These are phyloP conservation scores for Albifimbria verrucaria DNA, from an alignment of 2,329 filamentous ascomycete genomes.

Conservation along the genomic window DNA sequence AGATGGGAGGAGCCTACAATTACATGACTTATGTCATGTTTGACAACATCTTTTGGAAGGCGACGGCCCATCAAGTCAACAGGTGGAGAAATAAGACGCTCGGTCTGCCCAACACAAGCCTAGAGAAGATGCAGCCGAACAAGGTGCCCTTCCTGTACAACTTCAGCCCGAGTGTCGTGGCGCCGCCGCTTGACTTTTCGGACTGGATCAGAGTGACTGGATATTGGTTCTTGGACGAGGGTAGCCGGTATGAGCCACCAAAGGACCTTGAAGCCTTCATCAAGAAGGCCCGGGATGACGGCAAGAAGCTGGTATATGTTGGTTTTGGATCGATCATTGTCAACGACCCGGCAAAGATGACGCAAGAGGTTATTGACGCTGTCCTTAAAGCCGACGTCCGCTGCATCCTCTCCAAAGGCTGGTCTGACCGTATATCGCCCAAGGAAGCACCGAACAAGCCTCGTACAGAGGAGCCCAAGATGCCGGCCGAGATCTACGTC, in stretches of 20 bases:
- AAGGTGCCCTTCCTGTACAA: conserved; percentile 99
- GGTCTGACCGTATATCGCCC: conserved; percentile 74
- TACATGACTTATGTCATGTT: conserved; percentile 95
- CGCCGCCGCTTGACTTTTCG: conserved; percentile 88
- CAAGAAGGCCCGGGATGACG: conserved; percentile 71
- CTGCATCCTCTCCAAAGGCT: conserved; percentile 93
- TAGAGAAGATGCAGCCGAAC: conserved; percentile 92
- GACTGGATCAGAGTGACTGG: conserved; percentile 98
- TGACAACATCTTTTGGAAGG: conserved; percentile 95
- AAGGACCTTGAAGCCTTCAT: conserved; percentile 79
- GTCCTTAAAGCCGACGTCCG: conserved; percentile 88
- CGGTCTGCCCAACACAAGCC: conserved; percentile 71
- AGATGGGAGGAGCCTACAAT: conserved; percentile 94
- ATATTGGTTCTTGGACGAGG: conserved; percentile 95
- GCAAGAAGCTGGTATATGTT: conserved; percentile 92
- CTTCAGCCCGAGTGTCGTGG: conserved; percentile 91
- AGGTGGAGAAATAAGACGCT: conserved; percentile 83
- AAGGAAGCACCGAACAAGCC: conserved; percentile 43
- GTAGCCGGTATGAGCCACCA: conserved; percentile 66
- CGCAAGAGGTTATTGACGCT: conserved; percentile 87
- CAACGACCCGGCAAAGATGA: conserved; percentile 82
- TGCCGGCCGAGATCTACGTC: conserved; percentile 76
- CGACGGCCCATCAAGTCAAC: conserved; percentile 88
- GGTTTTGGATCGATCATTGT: conserved; percentile 97
- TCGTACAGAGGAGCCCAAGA: conserved; percentile 58